Percentiles rank a stretch among this genome's conserved stretches.
Conservation (phyloP, 2,329 filamentous ascomycete species). For the Talaromyces albobiverticillius region DNA sequence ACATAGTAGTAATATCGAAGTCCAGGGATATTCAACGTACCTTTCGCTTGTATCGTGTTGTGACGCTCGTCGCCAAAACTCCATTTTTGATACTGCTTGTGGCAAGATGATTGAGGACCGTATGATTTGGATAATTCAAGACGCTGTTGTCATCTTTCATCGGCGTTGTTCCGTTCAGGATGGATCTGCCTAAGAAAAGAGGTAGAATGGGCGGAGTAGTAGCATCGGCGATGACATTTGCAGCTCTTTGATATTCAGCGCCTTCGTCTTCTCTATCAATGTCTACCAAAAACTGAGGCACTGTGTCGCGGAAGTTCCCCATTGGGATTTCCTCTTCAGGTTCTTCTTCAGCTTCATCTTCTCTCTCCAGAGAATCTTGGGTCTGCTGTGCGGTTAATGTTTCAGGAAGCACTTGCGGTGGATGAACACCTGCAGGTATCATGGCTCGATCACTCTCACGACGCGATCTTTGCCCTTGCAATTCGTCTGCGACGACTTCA, state of each 20-base stretch:
- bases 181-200: constrained; percentile 88
- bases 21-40: constrained; percentile 24
- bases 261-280: constrained; percentile 80
- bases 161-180: constrained; percentile 83
- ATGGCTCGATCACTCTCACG: constrained; percentile 35
- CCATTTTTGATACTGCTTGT: constrained; percentile 98
- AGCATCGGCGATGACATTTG: constrained; percentile 72
- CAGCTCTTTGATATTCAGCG: constrained; percentile 69
- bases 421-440: constrained; percentile 38
- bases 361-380: constrained; percentile 41
- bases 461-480: constrained; percentile 32
- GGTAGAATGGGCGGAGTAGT: constrained; percentile 81
- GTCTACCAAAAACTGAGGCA: constrained; percentile 83
- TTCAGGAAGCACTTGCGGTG: constrained; percentile 43
- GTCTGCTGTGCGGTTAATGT: constrained; percentile 28
- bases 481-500: constrained; percentile 78
- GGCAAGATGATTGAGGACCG: constrained; percentile 90
- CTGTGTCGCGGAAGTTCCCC: constrained; percentile 64
- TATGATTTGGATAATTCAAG: constrained; percentile 94
- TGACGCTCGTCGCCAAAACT: constrained; percentile 90
- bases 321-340: constrained; percentile 56
- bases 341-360: constrained; percentile 41
- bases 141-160: constrained; percentile 99
- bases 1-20: background rate
- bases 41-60: constrained; percentile 95